Percentiles rank a stretch among this genome's conserved stretches.
These are phyloP conservation scores for Rosa chinensis DNA, from an alignment of 306 rosid genomes.

Conservation along the genomic window DNA sequence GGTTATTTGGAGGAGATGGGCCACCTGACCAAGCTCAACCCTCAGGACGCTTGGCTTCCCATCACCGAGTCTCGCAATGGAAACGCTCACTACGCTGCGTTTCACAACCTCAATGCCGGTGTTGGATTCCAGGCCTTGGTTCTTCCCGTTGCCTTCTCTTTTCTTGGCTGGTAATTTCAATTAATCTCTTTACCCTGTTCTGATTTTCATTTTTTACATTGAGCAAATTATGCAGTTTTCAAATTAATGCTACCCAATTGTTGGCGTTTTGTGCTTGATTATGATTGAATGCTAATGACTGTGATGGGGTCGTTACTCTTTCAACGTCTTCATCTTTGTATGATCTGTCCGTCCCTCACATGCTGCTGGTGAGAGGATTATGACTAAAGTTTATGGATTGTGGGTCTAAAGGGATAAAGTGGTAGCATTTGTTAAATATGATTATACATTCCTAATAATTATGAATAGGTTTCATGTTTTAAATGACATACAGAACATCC, in stretches of 20 bases:
- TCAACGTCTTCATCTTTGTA: neutral
- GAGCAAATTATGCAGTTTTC: neutral
- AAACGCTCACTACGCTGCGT: slow-evolving; percentile 95
- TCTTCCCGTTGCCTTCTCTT: slow-evolving; percentile 94
- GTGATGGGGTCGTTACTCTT: neutral
- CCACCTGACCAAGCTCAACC: slow-evolving; percentile 93
- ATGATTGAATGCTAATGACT: neutral
- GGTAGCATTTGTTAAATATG: slow-evolving; percentile 25
- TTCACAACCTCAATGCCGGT: slow-evolving; percentile 97
- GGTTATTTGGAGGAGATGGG: slow-evolving; percentile 95
- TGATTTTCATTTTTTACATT: neutral
- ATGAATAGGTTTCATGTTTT: slow-evolving; percentile 11
- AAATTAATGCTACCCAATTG: neutral
- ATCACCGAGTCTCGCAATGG: slow-evolving; percentile 97
- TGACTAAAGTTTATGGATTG: slow-evolving; percentile 16
- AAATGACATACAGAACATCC: slow-evolving; percentile 16
- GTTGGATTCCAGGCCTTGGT: slow-evolving; percentile 91
- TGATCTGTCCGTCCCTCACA: slow-evolving; percentile 3
- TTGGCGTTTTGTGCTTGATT: slow-evolving; percentile 16
- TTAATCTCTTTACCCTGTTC: neutral
- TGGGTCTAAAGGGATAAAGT: slow-evolving; percentile 5
- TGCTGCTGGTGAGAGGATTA: slow-evolving; percentile 15
- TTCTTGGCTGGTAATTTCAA: slow-evolving; percentile 79
- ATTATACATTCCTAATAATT: neutral
- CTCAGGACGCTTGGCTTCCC: slow-evolving; percentile 99